A percentile compares a stretch with the other conserved stretches of the same genome.
Evolutionary conservation across 108 stramenopile genomes (phyloP).

Genomic region (Craspedostauros australis): DNA sequence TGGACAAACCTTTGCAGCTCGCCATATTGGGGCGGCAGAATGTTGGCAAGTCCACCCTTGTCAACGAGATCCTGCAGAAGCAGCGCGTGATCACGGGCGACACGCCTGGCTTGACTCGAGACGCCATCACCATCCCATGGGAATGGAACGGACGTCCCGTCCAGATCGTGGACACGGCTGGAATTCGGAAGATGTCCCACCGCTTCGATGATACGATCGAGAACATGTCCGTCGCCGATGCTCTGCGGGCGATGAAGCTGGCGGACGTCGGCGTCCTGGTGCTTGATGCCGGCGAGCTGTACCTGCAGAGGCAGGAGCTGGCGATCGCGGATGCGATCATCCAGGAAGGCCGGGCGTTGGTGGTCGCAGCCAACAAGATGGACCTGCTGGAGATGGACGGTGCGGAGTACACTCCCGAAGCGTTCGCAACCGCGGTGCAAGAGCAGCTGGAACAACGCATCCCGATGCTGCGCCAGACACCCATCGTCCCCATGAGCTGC

Average conservation of each 20-base stretch:
- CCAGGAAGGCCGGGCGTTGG: conserved; percentile 83
- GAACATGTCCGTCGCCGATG: conserved; percentile 77
- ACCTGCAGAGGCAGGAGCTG: conserved; percentile 76
- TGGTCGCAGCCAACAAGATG: conserved; percentile 89
- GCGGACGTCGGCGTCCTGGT: conserved; percentile 89
- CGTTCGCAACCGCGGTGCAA: conserved; percentile 66
- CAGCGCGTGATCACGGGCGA: conserved; percentile 77
- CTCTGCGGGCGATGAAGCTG: conserved; percentile 83
- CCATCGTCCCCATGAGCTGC: conserved; percentile 76
- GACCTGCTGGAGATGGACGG: conserved; percentile 68
- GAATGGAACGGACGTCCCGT: conserved; percentile 54
- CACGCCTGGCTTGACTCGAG: conserved; percentile 87
- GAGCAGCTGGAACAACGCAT: conserved; percentile 70
- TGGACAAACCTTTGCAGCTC: conserved; percentile 66
- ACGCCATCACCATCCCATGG: conserved; percentile 82
- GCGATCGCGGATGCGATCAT: conserved; percentile 84
- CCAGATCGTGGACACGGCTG: conserved; percentile 83
- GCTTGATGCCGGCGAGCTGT: conserved; percentile 71
- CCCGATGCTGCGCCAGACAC: conserved; percentile 78
- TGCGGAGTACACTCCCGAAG: conserved; percentile 39
- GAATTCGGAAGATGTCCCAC: conserved; percentile 66
- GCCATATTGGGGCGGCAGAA: conserved; percentile 87
- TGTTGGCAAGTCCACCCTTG: conserved; percentile 85
- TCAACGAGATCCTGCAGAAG: conserved; percentile 69
- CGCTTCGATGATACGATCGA: conserved; percentile 73